Percentiles rank a stretch among this genome's conserved stretches.
phyloP scores from a whole-genome alignment of 352 stramenopile genomes.

The Ophiocytium majus region DNA sequence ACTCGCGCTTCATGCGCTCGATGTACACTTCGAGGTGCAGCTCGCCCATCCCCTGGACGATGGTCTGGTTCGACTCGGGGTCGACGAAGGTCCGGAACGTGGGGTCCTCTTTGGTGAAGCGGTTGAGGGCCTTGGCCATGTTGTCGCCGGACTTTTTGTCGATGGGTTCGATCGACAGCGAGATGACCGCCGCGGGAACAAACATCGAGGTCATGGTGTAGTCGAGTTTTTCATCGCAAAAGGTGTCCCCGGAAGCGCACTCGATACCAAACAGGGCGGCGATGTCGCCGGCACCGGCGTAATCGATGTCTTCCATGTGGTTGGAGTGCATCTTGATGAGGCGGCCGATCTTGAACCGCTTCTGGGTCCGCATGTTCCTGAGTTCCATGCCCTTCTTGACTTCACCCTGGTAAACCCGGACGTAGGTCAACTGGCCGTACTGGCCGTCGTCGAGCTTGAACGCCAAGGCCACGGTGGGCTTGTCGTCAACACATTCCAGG shows the following conservation, averaged over 20 bases:
- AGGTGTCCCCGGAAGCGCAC: conserved; percentile 97
- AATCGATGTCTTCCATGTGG: conserved; percentile 85
- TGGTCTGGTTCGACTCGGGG: conserved; percentile 95
- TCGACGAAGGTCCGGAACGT: conserved; percentile 94
- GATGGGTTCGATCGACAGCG: conserved; percentile 73
- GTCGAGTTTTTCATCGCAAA: conserved; percentile 69
- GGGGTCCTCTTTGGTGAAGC: conserved; percentile 97
- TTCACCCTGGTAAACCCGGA: no score
- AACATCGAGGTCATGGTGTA: conserved; percentile 95
- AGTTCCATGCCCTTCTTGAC: no score
- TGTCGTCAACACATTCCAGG: background rate
- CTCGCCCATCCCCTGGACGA: conserved; percentile 98
- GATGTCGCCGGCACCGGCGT: conserved; percentile 47
- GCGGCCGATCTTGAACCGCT: conserved; percentile 90
- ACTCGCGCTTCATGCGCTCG: conserved; percentile 93
- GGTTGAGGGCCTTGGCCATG: conserved; percentile 67
- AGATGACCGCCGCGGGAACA: conserved; percentile 97
- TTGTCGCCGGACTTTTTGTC: background rate
- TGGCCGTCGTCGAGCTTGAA: background rate
- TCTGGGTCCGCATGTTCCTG: no score
- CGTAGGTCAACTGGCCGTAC: no score
- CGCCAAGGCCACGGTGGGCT: background rate
- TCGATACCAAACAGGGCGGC: conserved; percentile 97
- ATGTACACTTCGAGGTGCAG: conserved; percentile 97
- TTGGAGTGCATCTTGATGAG: conserved; percentile 99